Conservation (phyloP, 108 stramenopile genomes). For the Nitzschia sp. region DNA sequence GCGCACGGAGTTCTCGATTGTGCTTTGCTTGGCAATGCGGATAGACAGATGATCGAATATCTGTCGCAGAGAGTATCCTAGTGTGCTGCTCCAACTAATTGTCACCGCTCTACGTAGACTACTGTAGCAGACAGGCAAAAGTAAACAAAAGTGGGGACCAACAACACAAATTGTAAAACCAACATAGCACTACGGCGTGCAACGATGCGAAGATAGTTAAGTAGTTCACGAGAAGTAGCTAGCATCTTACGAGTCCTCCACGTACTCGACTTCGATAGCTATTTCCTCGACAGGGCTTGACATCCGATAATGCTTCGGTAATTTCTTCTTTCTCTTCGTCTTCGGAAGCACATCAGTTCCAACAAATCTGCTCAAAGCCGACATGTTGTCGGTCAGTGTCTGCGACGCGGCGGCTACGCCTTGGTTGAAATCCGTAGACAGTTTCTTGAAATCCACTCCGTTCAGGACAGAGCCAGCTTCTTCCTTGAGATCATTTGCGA, state of each 20-base stretch:
- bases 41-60: slow-evolving; percentile 78
- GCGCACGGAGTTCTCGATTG: slow-evolving; percentile 70
- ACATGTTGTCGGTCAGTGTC: background rate
- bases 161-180: too few relatives aligned
- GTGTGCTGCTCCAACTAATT: too few relatives aligned
- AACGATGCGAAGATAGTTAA: background rate
- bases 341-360: slow-evolving; percentile 21
- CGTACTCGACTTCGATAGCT: slow-evolving; percentile 58
- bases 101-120: too few relatives aligned
- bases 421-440: slow-evolving; percentile 12
- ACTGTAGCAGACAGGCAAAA: too few relatives aligned
- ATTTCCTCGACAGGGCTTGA: slow-evolving; percentile 41
- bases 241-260: slow-evolving; percentile 33
- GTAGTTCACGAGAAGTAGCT: too few relatives aligned
- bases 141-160: too few relatives aligned
- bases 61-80: slow-evolving; percentile 49
- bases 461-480: slow-evolving; percentile 25
- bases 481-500: slow-evolving; percentile 35
- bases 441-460: slow-evolving; percentile 5
- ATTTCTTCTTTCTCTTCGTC: background rate
- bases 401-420: slow-evolving; percentile 3
- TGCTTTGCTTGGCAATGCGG: slow-evolving; percentile 64
- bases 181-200: too few relatives aligned
- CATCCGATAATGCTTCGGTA: background rate
- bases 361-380: slow-evolving; percentile 17